These are phyloP conservation scores for Pelargonium nanum DNA, from an alignment of 345 rosid genomes.

Conservation along the genomic window DNA sequence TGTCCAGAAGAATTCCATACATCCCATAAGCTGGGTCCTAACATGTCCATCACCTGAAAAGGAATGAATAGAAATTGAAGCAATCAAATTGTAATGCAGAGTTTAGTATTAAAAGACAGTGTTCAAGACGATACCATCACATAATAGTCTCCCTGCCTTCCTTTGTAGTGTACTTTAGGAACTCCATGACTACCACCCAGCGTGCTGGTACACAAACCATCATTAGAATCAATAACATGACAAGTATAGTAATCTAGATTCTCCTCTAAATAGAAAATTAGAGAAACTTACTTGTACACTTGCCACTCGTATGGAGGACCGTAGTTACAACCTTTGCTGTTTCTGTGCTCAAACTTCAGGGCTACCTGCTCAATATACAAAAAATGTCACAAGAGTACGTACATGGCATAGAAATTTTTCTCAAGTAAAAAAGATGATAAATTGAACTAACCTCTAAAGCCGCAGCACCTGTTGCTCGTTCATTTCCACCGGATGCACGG, in stretches of 20 bases:
- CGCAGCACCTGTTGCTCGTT: constrained; percentile 63
- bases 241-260: not conserved
- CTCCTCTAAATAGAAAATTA: not conserved
- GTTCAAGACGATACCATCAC: constrained; percentile 32
- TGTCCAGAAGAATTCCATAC: constrained; percentile 63
- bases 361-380: constrained; percentile 57
- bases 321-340: constrained; percentile 93
- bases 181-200: constrained; percentile 98
- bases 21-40: constrained; percentile 88
- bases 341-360: constrained; percentile 87
- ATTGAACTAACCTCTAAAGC: constrained; percentile 56
- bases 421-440: not conserved
- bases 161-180: constrained; percentile 82
- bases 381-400: not conserved
- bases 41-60: constrained; percentile 81
- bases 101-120: not conserved
- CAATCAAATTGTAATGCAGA: not conserved
- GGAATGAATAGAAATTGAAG: not conserved
- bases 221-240: constrained; percentile 1
- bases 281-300: constrained; percentile 64
- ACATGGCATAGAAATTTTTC: not conserved
- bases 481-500: constrained; percentile 56
- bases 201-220: constrained; percentile 38
- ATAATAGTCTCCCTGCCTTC: constrained; percentile 95
- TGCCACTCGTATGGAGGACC: constrained; percentile 99